Evolutionary conservation across 352 stramenopile genomes (phyloP).

Genomic region (Phytophthora melonis): DNA sequence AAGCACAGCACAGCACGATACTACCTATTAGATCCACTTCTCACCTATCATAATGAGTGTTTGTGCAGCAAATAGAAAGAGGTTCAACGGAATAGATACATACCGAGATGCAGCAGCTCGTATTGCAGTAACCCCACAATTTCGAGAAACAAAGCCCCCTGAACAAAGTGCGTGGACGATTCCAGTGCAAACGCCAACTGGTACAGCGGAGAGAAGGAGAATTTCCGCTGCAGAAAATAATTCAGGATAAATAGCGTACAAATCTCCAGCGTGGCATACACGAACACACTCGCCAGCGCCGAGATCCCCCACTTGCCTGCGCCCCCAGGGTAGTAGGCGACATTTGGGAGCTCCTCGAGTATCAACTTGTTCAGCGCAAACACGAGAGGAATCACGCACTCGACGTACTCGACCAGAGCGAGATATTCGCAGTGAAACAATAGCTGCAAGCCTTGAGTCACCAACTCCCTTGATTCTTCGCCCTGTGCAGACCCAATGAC

Average conservation of each 20-base stretch:
- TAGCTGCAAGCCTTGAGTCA: constrained; percentile 20
- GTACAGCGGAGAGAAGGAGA: constrained; percentile 33
- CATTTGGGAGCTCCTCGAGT: constrained; percentile 41
- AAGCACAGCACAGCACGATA: not conserved
- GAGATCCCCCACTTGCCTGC: not conserved
- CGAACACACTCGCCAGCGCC: not conserved
- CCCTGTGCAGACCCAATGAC: not conserved
- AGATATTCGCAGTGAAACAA: constrained; percentile 37
- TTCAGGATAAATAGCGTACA: constrained; percentile 34
- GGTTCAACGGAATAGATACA: not conserved
- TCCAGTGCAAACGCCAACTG: constrained; percentile 48
- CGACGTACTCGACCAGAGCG: constrained; percentile 35
- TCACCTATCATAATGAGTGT: not conserved
- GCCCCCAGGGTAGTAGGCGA: constrained; percentile 36
- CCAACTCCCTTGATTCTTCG: not conserved
- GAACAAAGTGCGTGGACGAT: constrained; percentile 19
- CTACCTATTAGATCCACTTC: not conserved
- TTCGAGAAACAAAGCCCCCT: constrained; percentile 1
- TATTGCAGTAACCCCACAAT: not conserved
- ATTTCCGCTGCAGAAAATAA: constrained; percentile 31
- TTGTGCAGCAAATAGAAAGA: not conserved
- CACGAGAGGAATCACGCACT: constrained; percentile 39
- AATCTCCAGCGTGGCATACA: constrained; percentile 40
- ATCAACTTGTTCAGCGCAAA: constrained; percentile 41
- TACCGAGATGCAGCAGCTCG: constrained; percentile 2